Conservation (phyloP, 768 basidiomycete species). For the Tricholoma sp. region DNA sequence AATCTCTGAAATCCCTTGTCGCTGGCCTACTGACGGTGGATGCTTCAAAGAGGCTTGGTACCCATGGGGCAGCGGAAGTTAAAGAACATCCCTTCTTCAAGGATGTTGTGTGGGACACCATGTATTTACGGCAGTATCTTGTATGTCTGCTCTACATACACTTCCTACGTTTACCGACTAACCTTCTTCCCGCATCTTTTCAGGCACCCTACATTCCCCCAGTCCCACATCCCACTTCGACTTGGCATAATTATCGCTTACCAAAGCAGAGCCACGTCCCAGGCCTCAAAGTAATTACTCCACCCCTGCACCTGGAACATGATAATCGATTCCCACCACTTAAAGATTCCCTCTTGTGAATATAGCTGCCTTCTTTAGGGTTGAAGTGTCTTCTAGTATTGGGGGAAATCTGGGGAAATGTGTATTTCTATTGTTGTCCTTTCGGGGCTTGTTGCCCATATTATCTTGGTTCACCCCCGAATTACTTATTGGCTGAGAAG, state of each 20-base stretch:
- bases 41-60: slow-evolving; percentile 35
- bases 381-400: neutral
- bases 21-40: slow-evolving; percentile 33
- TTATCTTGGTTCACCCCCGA: too few species aligned
- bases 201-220: slow-evolving; percentile 42
- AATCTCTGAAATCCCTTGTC: slow-evolving; percentile 38
- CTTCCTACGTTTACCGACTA: neutral
- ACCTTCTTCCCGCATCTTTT: neutral
- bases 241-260: slow-evolving; percentile 34
- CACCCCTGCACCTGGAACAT: slow-evolving; percentile 28
- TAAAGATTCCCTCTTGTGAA: neutral
- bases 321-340: slow-evolving; percentile 29
- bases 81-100: slow-evolving; percentile 40
- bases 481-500: too few species aligned
- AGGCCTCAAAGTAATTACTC: slow-evolving; percentile 28
- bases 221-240: slow-evolving; percentile 12
- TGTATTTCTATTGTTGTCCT: neutral
- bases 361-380: neutral
- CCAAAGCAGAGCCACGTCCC: slow-evolving; percentile 34
- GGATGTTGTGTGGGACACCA: slow-evolving; percentile 42
- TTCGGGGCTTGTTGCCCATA: too few species aligned
- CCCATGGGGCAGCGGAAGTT: slow-evolving; percentile 27
- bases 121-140: slow-evolving; percentile 36
- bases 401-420: neutral
- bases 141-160: slow-evolving; percentile 26